phyloP scores from a whole-genome alignment of 2,329 filamentous ascomycete genomes.

The Hymenoscyphus linearis region DNA sequence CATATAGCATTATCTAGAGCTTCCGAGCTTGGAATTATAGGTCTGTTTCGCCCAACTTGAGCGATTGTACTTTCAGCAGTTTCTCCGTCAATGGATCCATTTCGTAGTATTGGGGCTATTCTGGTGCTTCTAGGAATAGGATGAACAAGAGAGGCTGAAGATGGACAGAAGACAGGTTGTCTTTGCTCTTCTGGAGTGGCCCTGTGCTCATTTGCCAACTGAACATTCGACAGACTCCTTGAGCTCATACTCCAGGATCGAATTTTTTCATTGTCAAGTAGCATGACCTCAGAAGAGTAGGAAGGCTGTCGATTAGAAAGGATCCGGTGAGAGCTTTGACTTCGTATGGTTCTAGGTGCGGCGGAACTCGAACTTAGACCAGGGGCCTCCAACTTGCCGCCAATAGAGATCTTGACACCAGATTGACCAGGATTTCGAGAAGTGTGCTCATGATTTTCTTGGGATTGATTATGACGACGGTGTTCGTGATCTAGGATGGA shows the following conservation, averaged over 20 bases:
- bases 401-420: conserved; percentile 30
- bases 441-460: background rate
- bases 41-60: conserved; percentile 20
- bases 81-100: conserved; percentile 13
- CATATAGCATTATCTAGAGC: conserved; percentile 27
- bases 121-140: conserved; percentile 25
- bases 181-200: background rate
- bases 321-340: conserved; percentile 3
- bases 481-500: conserved; percentile 18
- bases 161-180: conserved; percentile 13
- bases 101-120: conserved; percentile 20
- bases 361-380: conserved; percentile 25
- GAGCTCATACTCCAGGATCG: background rate
- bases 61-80: conserved; percentile 23
- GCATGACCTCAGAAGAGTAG: conserved; percentile 28
- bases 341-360: conserved; percentile 9
- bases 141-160: conserved; percentile 23
- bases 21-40: conserved; percentile 21
- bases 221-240: background rate
- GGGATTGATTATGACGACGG: background rate
- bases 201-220: background rate
- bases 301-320: conserved; percentile 3
- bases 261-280: conserved; percentile 23
- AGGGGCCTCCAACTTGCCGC: conserved; percentile 20
- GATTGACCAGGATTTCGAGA: conserved; percentile 5